These are phyloP conservation scores for Apophysomyces sp. DNA, from an alignment of 371 early-diverging fungal species.

Conservation along the genomic window DNA sequence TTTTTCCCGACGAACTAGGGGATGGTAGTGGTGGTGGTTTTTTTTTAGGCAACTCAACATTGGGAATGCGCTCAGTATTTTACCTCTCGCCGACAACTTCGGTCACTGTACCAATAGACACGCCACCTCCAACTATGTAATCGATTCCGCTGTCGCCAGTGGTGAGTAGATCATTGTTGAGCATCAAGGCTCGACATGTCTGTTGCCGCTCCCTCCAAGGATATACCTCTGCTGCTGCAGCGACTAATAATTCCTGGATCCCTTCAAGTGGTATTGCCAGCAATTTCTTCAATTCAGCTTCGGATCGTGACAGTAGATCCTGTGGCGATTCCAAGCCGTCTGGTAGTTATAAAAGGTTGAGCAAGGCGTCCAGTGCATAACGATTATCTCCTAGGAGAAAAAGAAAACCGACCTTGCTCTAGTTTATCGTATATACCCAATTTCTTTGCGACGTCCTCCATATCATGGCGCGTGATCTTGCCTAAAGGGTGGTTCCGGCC, in stretches of 20 bases:
- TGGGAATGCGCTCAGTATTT: background rate
- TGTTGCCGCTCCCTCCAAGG: conserved; percentile 9
- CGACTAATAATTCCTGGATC: conserved; percentile 12
- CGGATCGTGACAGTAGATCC: conserved; percentile 13
- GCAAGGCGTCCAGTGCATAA: too few species aligned
- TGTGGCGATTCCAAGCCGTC: conserved; percentile 14
- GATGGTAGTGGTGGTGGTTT: background rate
- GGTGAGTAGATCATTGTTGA: conserved; percentile 28
- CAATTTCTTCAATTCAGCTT: conserved; percentile 5
- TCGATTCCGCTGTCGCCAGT: conserved; percentile 57
- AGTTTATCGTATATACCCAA: conserved; percentile 11
- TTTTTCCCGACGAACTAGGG: conserved; percentile 70
- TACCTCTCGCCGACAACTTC: conserved; percentile 63
- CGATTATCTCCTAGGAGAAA: too few species aligned
- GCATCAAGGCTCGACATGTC: background rate
- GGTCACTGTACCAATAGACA: conserved; percentile 54
- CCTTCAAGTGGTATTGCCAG: conserved; percentile 5
- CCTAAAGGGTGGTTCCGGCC: too few species aligned
- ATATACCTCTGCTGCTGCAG: conserved; percentile 17
- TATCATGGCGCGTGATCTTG: background rate
- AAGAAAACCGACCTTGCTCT: conserved; percentile 1
- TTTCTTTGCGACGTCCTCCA: conserved; percentile 14
- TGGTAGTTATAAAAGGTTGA: background rate
- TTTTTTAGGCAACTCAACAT: too few species aligned
- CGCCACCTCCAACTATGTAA: conserved; percentile 49